Base-by-base conservation (phyloP, 129 eudicot species). In the Escallonia rubra region DNA sequence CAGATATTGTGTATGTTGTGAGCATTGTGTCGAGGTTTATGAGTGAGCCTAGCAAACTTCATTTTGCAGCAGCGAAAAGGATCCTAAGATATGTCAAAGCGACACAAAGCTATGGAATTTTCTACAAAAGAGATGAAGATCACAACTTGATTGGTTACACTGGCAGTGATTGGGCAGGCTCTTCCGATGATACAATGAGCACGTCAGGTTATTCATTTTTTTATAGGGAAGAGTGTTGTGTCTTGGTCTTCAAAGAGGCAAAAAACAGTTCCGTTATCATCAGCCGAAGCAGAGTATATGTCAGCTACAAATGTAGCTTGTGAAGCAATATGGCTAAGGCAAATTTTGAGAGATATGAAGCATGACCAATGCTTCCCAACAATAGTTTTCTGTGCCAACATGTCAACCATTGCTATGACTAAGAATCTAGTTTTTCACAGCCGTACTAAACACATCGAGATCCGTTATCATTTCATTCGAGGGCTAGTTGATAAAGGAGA, bases 231-330 rank as follows among this genome's bases (percentile, higher is more conserved):
- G 44, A 15, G 58, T 14, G 74, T 34, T 4, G 44, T 59, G 7
- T 69, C 74, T 1, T 69, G 65, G 74, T 69, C 4, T 41, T 69
- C 65, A 57, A 69, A 69, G 16, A 69, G 58, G 44, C 66, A 69
- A 10, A 11, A 44, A 57, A n/a, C 46, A 3, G 49, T 69, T 3
- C 65, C 57, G 3, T 39, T 69, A 69, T 69, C 57, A 57, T 45
- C 57, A 12, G 13, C 57, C 4, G 44, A 69, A 44, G 66, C 41
- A 11, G 66, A 59, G 45, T 69, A 69, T 44, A 59, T 69, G 3
- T 63, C 54, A 55, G 57, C 43, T 3, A 69, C 57, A 15, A 3
- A 9, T 41, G 65, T 51, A 42, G 57, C 74, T 0, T 57, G 57
- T 34, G 43, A 69, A 57, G 65, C 66, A 2, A 8, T 69, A 1